A percentile compares a stretch with the other conserved stretches of the same genome.
phyloP scores from a whole-genome alignment of 495 filamentous ascomycete genomes.

The Extremus antarcticus region DNA sequence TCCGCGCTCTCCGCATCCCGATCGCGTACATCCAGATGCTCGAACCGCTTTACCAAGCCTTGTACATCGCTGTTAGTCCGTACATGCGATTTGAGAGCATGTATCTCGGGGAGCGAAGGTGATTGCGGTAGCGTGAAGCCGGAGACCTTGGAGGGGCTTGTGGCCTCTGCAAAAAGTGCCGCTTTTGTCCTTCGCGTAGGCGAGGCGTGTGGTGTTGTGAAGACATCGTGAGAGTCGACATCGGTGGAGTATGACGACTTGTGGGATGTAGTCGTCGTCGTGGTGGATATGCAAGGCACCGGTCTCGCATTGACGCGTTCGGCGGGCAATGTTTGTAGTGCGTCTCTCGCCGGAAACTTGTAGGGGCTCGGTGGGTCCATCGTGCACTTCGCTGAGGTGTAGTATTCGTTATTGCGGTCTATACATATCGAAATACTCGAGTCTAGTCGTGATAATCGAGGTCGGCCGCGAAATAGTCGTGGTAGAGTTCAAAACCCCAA shows the following conservation, averaged over 20 bases:
- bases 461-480: no score
- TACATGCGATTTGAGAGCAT: slow-evolving; percentile 34
- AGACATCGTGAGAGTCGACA: slow-evolving; percentile 23
- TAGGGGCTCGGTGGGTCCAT: neutral
- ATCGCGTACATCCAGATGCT: slow-evolving; percentile 45
- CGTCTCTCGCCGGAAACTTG: neutral
- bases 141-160: slow-evolving; percentile 3
- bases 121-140: slow-evolving; percentile 35
- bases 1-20: slow-evolving; percentile 36
- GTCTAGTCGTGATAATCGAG: no score
- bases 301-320: slow-evolving; percentile 58
- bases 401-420: no score
- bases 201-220: slow-evolving; percentile 4
- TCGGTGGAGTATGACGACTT: neutral
- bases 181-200: slow-evolving; percentile 11
- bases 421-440: no score
- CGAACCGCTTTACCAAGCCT: slow-evolving; percentile 76
- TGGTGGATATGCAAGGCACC: slow-evolving; percentile 20
- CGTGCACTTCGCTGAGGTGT: no score
- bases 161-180: slow-evolving; percentile 12
- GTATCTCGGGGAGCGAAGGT: slow-evolving; percentile 41
- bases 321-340: slow-evolving; percentile 62
- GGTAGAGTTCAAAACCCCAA: no score
- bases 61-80: slow-evolving; percentile 59
- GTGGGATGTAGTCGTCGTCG: slow-evolving; percentile 4